Conservation (phyloP, 2,329 filamentous ascomycete species). For the Cladosporium sp. region DNA sequence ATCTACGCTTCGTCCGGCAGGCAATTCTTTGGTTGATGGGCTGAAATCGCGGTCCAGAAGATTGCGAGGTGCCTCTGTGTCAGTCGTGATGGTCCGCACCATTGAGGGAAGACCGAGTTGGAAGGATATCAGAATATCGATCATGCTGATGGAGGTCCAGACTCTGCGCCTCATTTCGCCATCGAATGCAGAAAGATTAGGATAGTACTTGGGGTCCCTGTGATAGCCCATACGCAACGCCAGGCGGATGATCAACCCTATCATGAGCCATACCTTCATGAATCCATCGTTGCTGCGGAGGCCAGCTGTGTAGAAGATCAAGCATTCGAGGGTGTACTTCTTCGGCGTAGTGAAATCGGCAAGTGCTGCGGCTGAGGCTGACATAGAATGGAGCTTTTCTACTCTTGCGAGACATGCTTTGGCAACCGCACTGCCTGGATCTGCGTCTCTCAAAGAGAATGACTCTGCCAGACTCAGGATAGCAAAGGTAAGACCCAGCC, state of each 20-base stretch:
- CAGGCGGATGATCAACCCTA: slow-evolving; percentile 37
- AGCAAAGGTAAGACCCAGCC: slow-evolving; percentile 46
- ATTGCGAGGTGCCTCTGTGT: slow-evolving; percentile 43
- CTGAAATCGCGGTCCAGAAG: slow-evolving; percentile 44
- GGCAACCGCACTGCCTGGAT: slow-evolving; percentile 15
- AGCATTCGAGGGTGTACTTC: slow-evolving; percentile 39
- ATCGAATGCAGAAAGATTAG: slow-evolving; percentile 36
- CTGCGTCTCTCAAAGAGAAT: slow-evolving; percentile 26
- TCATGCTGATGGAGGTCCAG: slow-evolving; percentile 41
- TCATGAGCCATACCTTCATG: slow-evolving; percentile 39
- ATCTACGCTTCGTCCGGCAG: slow-evolving; percentile 29
- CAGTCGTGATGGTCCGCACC: slow-evolving; percentile 39
- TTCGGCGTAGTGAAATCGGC: slow-evolving; percentile 43
- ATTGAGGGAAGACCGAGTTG: slow-evolving; percentile 49
- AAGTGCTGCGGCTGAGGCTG: slow-evolving; percentile 30
- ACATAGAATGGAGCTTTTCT: slow-evolving; percentile 26
- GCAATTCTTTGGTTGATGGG: slow-evolving; percentile 31
- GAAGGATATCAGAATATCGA: slow-evolving; percentile 46
- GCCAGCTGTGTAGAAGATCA: slow-evolving; percentile 34
- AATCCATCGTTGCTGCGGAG: slow-evolving; percentile 26
- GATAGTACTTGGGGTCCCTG: slow-evolving; percentile 42
- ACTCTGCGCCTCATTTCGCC: slow-evolving; percentile 45
- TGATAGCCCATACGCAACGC: slow-evolving; percentile 45
- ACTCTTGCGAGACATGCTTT: slow-evolving; percentile 18
- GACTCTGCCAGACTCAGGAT: slow-evolving; percentile 42